These are phyloP conservation scores for Aspergillus luchuensis DNA, from an alignment of 2,329 filamentous ascomycete genomes.

Conservation along the genomic window DNA sequence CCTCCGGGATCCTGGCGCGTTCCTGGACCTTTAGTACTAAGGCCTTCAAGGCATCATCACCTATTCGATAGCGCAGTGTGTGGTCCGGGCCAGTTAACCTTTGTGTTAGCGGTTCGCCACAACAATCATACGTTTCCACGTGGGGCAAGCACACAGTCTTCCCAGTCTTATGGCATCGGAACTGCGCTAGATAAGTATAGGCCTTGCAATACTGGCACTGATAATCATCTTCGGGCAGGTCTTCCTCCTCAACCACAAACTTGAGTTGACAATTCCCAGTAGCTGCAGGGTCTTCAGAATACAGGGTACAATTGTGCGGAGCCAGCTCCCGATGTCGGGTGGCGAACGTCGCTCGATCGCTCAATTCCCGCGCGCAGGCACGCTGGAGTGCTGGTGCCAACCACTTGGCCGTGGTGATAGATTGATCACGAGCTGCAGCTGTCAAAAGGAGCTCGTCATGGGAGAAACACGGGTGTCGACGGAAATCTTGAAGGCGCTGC, in stretches of 20 bases:
- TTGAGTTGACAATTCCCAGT: constrained; percentile 58
- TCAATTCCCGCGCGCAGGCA: constrained; percentile 72
- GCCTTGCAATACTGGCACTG: constrained; percentile 90
- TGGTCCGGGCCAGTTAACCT: constrained; percentile 72
- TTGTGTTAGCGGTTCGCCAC: constrained; percentile 66
- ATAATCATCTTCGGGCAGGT: constrained; percentile 87
- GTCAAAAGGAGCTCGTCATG: constrained; percentile 94
- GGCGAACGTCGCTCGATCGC: constrained; percentile 69
- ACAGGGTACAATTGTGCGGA: constrained; percentile 58
- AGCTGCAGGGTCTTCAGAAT: constrained; percentile 49
- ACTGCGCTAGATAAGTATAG: constrained; percentile 87
- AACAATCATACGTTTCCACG: constrained; percentile 79
- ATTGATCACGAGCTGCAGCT: constrained; percentile 75
- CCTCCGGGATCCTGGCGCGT: constrained; percentile 80
- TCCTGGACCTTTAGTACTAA: constrained; percentile 77
- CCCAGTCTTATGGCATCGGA: constrained; percentile 77
- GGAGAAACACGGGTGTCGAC: constrained; percentile 92
- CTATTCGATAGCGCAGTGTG: constrained; percentile 73
- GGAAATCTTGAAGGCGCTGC: constrained; percentile 80
- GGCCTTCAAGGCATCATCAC: constrained; percentile 67
- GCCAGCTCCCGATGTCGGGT: constrained; percentile 61
- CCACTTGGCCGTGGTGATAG: constrained; percentile 94
- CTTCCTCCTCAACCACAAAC: constrained; percentile 68
- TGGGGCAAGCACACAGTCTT: constrained; percentile 83
- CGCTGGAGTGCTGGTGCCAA: constrained; percentile 81